Base-by-base conservation (phyloP, 805 yeast genomes). In the Metschnikowia baotianmanensis region DNA sequence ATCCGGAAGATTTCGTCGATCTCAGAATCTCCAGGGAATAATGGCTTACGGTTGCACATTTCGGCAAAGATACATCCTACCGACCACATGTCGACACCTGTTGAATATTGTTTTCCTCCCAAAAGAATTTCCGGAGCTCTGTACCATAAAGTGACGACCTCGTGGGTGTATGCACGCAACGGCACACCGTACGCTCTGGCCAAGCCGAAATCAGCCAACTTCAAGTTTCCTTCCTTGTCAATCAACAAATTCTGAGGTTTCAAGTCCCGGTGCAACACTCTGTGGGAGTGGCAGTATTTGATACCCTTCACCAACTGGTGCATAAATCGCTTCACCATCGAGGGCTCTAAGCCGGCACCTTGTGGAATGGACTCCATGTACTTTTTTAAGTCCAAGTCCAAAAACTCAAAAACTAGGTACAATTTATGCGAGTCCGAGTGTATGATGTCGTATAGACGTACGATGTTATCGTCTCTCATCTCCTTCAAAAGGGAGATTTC, bases 81-180 rank as follows among this genome's bases (percentile, higher is more conserved):
- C 9, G 96, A 87, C 99, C 99, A 93, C 85, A 93, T 89, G 62
- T 93, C 99, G 38, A 93, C 96, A 15, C 98, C 97, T 0, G 98
- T 93, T 25, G 96, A 87, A 63, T 93, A 93, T 57, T 93, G 97
- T 52, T 95, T 86, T 3, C 97, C 96, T 11, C 99, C 99, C 50
- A 93, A 76, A 46, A 93, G 70, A 42, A 93, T 87, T 65, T 93
- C 99, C 3, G 99, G 99, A 0, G 97, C 88, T 51, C 99, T 75
- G 63, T 93, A 93, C 99, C 99, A 93, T 52, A 93, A 70, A 0
- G 99, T 93, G 35, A 93, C 99, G 34, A 93, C 98, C 63, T 93
- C 99, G 65, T 93, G 97, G 10, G 99, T 91, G 59, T 91, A 93
- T 1, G 96, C 95, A 57, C 96, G 79, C 46, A 93, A 77, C 1